phyloP scores from a whole-genome alignment of 306 rosid genomes.

The Sindora glabra region DNA sequence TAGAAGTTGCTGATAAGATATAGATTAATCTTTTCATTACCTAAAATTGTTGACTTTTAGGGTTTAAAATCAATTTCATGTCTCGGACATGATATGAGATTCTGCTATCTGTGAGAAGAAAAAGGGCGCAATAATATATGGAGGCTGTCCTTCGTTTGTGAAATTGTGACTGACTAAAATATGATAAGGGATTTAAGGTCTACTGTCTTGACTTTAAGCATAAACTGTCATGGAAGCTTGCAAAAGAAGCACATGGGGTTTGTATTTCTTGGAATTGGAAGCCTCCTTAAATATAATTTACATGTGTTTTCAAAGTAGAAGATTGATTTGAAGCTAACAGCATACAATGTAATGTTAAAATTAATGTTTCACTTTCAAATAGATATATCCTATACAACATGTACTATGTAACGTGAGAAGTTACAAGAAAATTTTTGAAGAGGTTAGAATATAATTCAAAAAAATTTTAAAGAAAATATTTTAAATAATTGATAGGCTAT shows the following conservation, averaged over 20 bases:
- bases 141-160: conserved; percentile 14
- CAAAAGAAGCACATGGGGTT: conserved; percentile 20
- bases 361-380: too few species aligned
- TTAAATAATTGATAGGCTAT: too few species aligned
- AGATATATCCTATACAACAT: too few species aligned
- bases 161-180: conserved; percentile 1
- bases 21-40: conserved; percentile 9
- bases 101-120: conserved; percentile 7
- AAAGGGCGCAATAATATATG: conserved; percentile 3
- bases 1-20: not conserved
- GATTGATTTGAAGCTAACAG: not conserved
- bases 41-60: conserved; percentile 33
- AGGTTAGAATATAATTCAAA: too few species aligned
- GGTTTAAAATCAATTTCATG: not conserved
- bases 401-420: too few species aligned
- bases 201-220: conserved; percentile 38
- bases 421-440: too few species aligned
- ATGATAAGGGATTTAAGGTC: conserved; percentile 24
- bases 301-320: not conserved
- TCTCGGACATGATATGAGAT: not conserved
- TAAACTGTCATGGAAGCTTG: conserved; percentile 20
- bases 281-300: not conserved
- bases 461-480: too few species aligned
- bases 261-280: conserved; percentile 9
- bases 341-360: too few species aligned